Evolutionary conservation across 1,284 basidiomycete genomes (phyloP), one percentile per base, ranked within the genome.

Genomic region (Puccinia novopanici): DNA sequence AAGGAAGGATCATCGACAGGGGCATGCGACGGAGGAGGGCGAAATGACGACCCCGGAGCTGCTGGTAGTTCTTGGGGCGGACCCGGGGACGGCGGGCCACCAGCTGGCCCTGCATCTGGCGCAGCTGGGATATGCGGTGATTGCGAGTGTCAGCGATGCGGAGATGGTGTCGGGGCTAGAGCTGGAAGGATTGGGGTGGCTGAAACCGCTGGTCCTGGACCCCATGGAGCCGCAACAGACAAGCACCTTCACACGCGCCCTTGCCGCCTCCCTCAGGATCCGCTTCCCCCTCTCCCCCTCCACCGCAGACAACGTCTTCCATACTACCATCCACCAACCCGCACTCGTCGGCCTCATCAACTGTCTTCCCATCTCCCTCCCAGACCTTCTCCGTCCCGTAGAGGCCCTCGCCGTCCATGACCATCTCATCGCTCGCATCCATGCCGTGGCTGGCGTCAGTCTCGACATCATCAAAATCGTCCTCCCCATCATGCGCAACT

Each of bases 401-500:
- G 77, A 80, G 72, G 42, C 54, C 24, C 24, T 80, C 24, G 42
- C 63, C n/a, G 17, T 55, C 54, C 19, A 34, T 12, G 17, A 45
- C 48, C 67, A 80, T 17, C 57, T 72, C 17, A 34, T 73, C 45
- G 50, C 67, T 24, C 24, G 48, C 2, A 24, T 79, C n/a, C 24
- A 30, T 45, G 37, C 42, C 8, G 30, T 55, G 19, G 54, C 61
- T 9, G 52, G 55, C 8, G 27, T 55, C 55, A 63, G 57, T 42
- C 57, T 80, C 8, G 70, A 73, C 5, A 34, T 80, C 40, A 24
- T 80, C 42, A 80, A 80, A 27, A 10, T 73, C n/a, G 45, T 80
- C n/a, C 70, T 80, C 5, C 77, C 77, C 30, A 80, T 80, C 19
- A 65, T 80, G 13, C 77, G 77, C 2, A 72, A 80, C 52, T 80